phyloP scores from a whole-genome alignment of 2,329 filamentous ascomycete genomes.

The Trichoderma cornu-damae region DNA sequence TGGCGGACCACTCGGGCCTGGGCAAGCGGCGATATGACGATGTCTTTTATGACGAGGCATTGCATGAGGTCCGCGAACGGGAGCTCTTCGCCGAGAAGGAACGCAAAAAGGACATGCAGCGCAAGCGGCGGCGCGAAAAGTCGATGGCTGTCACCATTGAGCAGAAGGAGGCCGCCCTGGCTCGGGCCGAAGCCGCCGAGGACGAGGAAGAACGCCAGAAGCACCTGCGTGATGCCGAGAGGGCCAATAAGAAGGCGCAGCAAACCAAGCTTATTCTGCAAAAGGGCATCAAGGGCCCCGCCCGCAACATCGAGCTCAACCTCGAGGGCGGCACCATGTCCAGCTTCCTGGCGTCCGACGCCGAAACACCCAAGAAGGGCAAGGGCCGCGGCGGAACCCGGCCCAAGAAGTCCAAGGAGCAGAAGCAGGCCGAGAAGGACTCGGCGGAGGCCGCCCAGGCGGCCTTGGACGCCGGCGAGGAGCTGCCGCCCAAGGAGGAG shows the following conservation, averaged over 20 bases:
- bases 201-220: constrained; percentile 79
- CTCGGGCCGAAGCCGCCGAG: constrained; percentile 69
- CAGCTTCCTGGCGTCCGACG: constrained; percentile 68
- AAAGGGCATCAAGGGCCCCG: constrained; percentile 76
- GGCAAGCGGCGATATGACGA: constrained; percentile 73
- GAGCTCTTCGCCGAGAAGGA: constrained; percentile 95
- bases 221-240: constrained; percentile 78
- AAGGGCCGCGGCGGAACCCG: constrained; percentile 58
- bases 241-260: constrained; percentile 86
- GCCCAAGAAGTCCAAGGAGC: constrained; percentile 85
- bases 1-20: constrained; percentile 62
- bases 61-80: constrained; percentile 81
- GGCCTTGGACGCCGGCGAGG: constrained; percentile 72
- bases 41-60: constrained; percentile 71
- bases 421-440: constrained; percentile 74
- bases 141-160: constrained; percentile 92
- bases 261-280: constrained; percentile 84
- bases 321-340: constrained; percentile 81
- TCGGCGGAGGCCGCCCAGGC: constrained; percentile 84
- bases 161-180: constrained; percentile 76
- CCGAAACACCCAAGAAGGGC: constrained; percentile 48
- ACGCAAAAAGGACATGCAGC: constrained; percentile 99
- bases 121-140: constrained; percentile 91
- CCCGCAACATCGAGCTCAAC: constrained; percentile 66
- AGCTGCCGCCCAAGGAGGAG: constrained; percentile 55